phyloP scores from a whole-genome alignment of 495 filamentous ascomycete species.

The Rusavskia elegans region DNA sequence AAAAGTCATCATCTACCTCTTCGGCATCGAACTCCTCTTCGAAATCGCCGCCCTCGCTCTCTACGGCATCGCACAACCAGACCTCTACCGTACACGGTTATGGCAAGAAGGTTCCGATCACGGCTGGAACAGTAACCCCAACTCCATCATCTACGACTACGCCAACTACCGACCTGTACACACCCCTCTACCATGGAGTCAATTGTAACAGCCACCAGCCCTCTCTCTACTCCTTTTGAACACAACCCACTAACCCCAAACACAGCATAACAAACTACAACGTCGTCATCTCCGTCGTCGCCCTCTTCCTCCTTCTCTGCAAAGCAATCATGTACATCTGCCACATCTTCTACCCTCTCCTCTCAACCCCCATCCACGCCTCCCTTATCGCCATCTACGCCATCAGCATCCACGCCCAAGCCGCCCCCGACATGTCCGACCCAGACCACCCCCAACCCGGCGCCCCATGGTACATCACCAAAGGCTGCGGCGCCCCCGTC shows the following conservation, averaged over 20 bases:
- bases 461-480: slow-evolving; percentile 71
- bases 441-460: slow-evolving; percentile 47
- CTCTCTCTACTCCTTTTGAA: neutral
- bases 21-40: slow-evolving; percentile 52
- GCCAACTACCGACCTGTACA: slow-evolving; percentile 55
- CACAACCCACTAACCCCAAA: neutral
- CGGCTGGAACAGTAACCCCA: slow-evolving; percentile 71
- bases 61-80: slow-evolving; percentile 65
- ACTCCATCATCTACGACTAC: slow-evolving; percentile 52
- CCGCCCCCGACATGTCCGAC: slow-evolving; percentile 67
- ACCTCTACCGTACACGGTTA: slow-evolving; percentile 60
- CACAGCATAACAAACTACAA: slow-evolving; percentile 64
- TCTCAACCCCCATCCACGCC: slow-evolving; percentile 43
- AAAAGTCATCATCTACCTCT: slow-evolving; percentile 44
- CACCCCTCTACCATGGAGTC: slow-evolving; percentile 67
- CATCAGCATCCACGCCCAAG: slow-evolving; percentile 54
- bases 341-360: slow-evolving; percentile 53
- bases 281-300: slow-evolving; percentile 65
- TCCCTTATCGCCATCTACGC: slow-evolving; percentile 47
- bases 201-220: slow-evolving; percentile 34
- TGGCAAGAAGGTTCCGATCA: slow-evolving; percentile 70
- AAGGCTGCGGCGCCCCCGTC: slow-evolving; percentile 51
- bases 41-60: slow-evolving; percentile 59
- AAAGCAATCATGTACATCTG: slow-evolving; percentile 51
- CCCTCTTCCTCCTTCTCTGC: slow-evolving; percentile 34